A percentile compares a stretch with the other conserved stretches of the same genome.
These are phyloP conservation scores for Coccomyxa subellipsoidea DNA, from an alignment of 163 green algal species.

Conservation along the genomic window DNA sequence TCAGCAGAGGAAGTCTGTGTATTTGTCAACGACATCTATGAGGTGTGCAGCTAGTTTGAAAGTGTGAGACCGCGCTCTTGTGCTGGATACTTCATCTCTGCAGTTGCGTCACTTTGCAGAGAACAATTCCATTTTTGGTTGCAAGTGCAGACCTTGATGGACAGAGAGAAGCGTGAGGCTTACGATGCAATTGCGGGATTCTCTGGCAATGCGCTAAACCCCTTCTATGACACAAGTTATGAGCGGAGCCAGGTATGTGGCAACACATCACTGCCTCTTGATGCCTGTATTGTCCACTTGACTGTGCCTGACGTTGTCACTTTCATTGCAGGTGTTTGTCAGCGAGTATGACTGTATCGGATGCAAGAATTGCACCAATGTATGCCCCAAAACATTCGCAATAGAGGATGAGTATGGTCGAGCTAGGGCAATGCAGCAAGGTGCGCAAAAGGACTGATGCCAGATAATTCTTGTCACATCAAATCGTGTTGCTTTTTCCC, in stretches of 20 bases:
- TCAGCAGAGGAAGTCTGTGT: neutral
- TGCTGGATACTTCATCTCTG: too few species aligned
- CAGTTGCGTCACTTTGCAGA: too few species aligned
- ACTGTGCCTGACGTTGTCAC: neutral
- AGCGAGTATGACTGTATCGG: conserved; percentile 73
- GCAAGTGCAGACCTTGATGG: conserved; percentile 59
- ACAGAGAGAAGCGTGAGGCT: conserved; percentile 47
- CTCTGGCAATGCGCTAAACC: conserved; percentile 42
- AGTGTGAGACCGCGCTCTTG: too few species aligned
- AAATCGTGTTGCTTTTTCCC: neutral
- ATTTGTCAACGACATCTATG: conserved; percentile 70
- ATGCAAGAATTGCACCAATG: conserved; percentile 52
- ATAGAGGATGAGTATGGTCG: conserved; percentile 74
- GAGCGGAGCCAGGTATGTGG: conserved; percentile 16
- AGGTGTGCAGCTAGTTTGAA: too few species aligned
- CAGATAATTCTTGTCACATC: too few species aligned
- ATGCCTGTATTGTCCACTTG: neutral
- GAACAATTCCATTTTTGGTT: too few species aligned
- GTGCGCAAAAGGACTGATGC: too few species aligned
- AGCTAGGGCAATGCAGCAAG: conserved; percentile 61
- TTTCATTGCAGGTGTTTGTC: conserved; percentile 62
- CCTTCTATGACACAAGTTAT: conserved; percentile 51
- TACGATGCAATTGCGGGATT: conserved; percentile 55
- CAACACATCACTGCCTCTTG: too few species aligned
- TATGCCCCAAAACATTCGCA: conserved; percentile 52